These are phyloP conservation scores for Cerioporus squamosus DNA, from an alignment of 1,284 basidiomycete species.

Conservation along the genomic window DNA sequence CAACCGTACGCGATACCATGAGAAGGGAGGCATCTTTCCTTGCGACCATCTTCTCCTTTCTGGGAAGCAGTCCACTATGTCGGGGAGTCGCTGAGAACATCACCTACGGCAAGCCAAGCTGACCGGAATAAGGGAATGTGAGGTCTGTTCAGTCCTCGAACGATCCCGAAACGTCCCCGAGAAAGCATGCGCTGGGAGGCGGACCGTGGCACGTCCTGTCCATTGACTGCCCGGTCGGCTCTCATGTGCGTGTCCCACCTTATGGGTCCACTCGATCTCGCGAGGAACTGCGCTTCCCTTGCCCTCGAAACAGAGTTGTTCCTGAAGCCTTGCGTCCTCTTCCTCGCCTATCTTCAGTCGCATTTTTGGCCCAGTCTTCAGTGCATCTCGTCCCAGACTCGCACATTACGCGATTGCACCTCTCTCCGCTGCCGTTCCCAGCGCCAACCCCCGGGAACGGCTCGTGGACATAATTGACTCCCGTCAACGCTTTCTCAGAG, in stretches of 20 bases:
- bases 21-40: slow-evolving; percentile 16
- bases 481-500: slow-evolving; percentile 24
- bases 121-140: slow-evolving; percentile 27
- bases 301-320: slow-evolving; percentile 32
- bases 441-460: slow-evolving; percentile 25
- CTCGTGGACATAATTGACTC: slow-evolving; percentile 27
- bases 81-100: slow-evolving; percentile 27
- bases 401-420: slow-evolving; percentile 26
- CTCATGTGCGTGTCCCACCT: slow-evolving; percentile 25
- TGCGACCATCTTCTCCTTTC: slow-evolving; percentile 23
- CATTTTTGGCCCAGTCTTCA: slow-evolving; percentile 19
- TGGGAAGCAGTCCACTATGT: slow-evolving; percentile 18
- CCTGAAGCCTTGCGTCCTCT: slow-evolving; percentile 22
- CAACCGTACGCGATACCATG: slow-evolving; percentile 20
- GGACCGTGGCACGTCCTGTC: slow-evolving; percentile 25
- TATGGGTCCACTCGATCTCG: slow-evolving; percentile 27
- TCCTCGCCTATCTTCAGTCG: slow-evolving; percentile 20
- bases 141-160: slow-evolving; percentile 27
- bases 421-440: slow-evolving; percentile 19
- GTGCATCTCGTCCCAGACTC: slow-evolving; percentile 19
- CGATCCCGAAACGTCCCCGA: slow-evolving; percentile 27
- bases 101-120: slow-evolving; percentile 26
- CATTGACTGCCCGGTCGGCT: slow-evolving; percentile 24
- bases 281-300: slow-evolving; percentile 26
- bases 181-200: slow-evolving; percentile 20